Conservation (phyloP, 305 asterid genomes). For the Solanum hybrid region DNA sequence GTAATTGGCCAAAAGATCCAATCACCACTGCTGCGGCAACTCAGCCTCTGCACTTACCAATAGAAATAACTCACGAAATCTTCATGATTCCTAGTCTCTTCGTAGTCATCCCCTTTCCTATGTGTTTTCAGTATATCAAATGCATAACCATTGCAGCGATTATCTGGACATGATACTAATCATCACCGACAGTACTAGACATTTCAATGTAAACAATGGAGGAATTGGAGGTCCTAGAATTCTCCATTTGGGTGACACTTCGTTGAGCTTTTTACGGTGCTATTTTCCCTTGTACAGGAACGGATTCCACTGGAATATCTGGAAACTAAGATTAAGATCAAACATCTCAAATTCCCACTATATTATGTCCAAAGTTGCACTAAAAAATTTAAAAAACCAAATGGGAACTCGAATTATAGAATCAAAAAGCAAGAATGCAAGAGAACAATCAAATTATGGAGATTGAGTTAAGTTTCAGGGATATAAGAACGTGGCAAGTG, state of each 20-base stretch:
- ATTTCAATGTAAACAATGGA: slow-evolving; percentile 44
- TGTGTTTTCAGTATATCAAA: slow-evolving; percentile 41
- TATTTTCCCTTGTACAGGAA: background rate
- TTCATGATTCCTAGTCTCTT: slow-evolving; percentile 16
- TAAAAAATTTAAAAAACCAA: background rate
- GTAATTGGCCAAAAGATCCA: slow-evolving; percentile 15
- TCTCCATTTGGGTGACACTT: background rate
- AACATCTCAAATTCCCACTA: slow-evolving; percentile 20
- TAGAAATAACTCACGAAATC: slow-evolving; percentile 42
- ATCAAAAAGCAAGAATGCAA: background rate
- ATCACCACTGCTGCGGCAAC: slow-evolving; percentile 2
- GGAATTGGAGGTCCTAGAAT: slow-evolving; percentile 58
- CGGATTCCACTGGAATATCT: slow-evolving; percentile 19
- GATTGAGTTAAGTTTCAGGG: no score
- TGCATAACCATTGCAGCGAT: slow-evolving; percentile 9
- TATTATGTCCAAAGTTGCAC: background rate
- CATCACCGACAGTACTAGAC: slow-evolving; percentile 52
- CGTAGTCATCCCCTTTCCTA: slow-evolving; percentile 6
- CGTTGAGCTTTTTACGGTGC: slow-evolving; percentile 15
- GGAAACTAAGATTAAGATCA: slow-evolving; percentile 38
- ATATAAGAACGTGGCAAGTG: background rate
- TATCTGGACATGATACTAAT: slow-evolving; percentile 21
- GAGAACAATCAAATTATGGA: no score
- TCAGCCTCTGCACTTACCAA: slow-evolving; percentile 11
- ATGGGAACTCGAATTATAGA: background rate